These are phyloP conservation scores for Vaccinium corymbosum DNA, from an alignment of 148 eudicot species.

Conservation along the genomic window DNA sequence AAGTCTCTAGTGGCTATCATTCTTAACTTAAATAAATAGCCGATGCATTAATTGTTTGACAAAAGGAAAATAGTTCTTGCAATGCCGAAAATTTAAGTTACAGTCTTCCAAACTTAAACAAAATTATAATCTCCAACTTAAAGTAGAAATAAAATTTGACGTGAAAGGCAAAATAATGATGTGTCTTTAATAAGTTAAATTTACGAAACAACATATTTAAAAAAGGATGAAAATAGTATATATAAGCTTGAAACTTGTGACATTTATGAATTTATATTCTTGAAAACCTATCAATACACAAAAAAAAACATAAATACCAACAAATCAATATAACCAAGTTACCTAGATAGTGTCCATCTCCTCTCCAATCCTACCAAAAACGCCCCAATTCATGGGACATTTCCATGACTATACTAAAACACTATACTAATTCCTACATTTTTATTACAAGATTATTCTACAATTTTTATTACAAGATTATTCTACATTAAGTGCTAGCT, in stretches of 20 bases:
- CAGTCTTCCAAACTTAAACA: no score
- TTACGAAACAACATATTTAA: no score
- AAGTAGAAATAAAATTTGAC: no score
- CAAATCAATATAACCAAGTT: neutral
- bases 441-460: neutral
- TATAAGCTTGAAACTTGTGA: neutral
- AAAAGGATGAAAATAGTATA: no score
- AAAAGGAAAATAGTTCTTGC: no score
- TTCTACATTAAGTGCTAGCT: neutral
- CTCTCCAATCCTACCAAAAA: conserved; percentile 14
- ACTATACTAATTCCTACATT: neutral
- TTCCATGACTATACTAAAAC: neutral
- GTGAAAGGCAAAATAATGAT: no score
- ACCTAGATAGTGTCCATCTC: neutral
- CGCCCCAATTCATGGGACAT: conserved; percentile 9
- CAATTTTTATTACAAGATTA: neutral
- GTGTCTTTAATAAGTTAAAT: no score
- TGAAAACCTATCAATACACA: neutral
- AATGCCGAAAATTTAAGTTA: no score
- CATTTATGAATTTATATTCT: neutral
- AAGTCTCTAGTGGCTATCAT: no score
- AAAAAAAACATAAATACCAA: neutral
- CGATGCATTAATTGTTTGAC: no score
- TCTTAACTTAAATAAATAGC: no score
- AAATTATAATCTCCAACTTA: no score